These are phyloP conservation scores for Hemerocallis citrina DNA, from an alignment of 106 monocot species.

Conservation along the genomic window DNA sequence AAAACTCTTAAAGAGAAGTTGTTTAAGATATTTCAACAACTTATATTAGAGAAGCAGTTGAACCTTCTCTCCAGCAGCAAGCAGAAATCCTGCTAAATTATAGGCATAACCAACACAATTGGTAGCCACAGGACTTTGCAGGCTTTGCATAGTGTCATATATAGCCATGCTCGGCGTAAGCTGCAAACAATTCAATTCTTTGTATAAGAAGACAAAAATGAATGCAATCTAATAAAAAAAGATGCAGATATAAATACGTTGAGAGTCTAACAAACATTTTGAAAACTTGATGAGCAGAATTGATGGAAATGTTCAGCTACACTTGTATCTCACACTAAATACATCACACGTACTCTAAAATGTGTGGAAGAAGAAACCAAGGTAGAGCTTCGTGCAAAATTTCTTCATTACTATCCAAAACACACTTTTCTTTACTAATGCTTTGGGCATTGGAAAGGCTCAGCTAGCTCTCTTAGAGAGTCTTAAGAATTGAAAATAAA, in stretches of 20 bases:
- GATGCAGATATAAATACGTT: neutral
- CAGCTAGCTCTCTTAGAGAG: no score
- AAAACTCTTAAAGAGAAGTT: neutral
- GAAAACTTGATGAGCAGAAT: no score
- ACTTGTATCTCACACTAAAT: no score
- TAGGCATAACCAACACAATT: slow-evolving; percentile 91
- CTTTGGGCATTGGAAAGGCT: no score
- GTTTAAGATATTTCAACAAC: neutral
- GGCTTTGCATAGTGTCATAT: slow-evolving; percentile 93
- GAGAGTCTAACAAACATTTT: no score
- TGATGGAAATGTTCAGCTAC: no score
- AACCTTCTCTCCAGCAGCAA: slow-evolving; percentile 98
- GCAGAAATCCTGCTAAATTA: slow-evolving; percentile 90
- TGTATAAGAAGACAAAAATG: neutral
- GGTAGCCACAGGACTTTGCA: slow-evolving; percentile 74
- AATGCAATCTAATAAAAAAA: neutral
- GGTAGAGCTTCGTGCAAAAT: no score
- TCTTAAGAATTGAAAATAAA: no score
- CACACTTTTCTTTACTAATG: no score
- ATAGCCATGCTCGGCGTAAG: slow-evolving; percentile 88
- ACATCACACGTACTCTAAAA: no score
- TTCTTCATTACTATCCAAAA: no score
- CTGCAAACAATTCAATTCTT: slow-evolving; percentile 30
- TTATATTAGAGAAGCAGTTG: slow-evolving; percentile 2
- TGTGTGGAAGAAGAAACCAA: no score